These are phyloP conservation scores for Penicillium paneum DNA, from an alignment of 2,329 filamentous ascomycete genomes.

Conservation along the genomic window DNA sequence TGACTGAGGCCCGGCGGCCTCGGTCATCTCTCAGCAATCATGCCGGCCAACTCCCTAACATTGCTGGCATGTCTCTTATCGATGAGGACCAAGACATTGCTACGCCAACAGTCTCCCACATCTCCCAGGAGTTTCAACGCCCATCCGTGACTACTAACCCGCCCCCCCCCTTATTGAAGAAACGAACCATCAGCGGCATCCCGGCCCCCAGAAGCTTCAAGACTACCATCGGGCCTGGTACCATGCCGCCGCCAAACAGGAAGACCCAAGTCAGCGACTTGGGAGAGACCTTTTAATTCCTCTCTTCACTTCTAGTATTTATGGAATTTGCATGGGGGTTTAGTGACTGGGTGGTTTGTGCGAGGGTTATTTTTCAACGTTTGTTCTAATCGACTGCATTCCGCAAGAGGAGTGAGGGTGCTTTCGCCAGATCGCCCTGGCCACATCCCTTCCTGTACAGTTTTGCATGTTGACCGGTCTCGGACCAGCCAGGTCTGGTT, in stretches of 20 bases:
- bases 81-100: conserved; percentile 50
- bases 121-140: conserved; percentile 32
- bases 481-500: conserved; percentile 5
- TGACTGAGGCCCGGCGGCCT: conserved; percentile 56
- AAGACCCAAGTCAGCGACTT: conserved; percentile 53
- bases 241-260: conserved; percentile 49
- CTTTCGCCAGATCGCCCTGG: not conserved
- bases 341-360: not conserved
- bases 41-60: conserved; percentile 55
- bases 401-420: not conserved
- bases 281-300: conserved; percentile 55
- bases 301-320: not conserved
- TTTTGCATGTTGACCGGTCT: conserved; percentile 1
- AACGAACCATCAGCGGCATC: conserved; percentile 52
- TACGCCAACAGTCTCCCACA: conserved; percentile 45
- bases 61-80: conserved; percentile 55
- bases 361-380: not conserved
- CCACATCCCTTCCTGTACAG: not conserved
- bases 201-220: conserved; percentile 41
- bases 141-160: conserved; percentile 50
- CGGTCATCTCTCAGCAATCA: conserved; percentile 67
- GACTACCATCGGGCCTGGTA: conserved; percentile 40
- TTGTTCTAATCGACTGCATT: conserved; percentile 5
- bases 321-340: not conserved
- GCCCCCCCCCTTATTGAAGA: conserved; percentile 42